Evolutionary conservation across 768 basidiomycete species (phyloP), one percentile per base, ranked within the genome.

Genomic region (Cystofilobasidium ferigula): DNA sequence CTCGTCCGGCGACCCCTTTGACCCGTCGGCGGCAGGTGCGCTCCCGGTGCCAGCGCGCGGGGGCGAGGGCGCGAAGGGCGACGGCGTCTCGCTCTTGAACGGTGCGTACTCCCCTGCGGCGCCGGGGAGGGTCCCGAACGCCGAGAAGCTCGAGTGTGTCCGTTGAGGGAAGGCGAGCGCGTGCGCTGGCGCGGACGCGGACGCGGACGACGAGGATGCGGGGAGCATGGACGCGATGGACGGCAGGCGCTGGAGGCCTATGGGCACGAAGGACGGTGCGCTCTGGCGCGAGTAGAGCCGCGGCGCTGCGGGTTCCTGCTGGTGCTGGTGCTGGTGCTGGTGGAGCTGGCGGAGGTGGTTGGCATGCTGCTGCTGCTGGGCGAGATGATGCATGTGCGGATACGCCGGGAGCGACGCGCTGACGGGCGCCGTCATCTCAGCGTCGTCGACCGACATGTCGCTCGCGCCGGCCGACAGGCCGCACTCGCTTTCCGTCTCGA

Each of bases 371-470:
- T 10, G 20, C 10, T 42, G 40, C 40, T 42, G 40, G 40, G 20
- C 40, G 10, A 20, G 40, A 20, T 42, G 40, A 42, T 20, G 40
- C 10, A 20, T 42, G n/a, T n/a, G n/a, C n/a, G n/a, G n/a, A n/a
- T n/a, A n/a, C n/a, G n/a, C n/a, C n/a, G n/a, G n/a, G n/a, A n/a
- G n/a, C n/a, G n/a, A n/a, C n/a, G n/a, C n/a, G n/a, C n/a, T n/a
- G n/a, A 3, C 10, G 40, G 20, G 40, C 40, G 40, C 13, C 16
- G 40, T 3, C 20, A 18, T 18, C 20, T 47, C 45, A 4, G 45
- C 51, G 3, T 32, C 51, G 28, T 54, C 51, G 20, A 54, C 32
- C 14, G 51, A 54, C 51, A 54, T 54, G 51, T 54, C 51, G 51
- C 51, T 54, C 7, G 28, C 28, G 3, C 26, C 28, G 51, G 51